Evolutionary conservation across 805 yeast species (phyloP).

Genomic region (Pichia manshurica): DNA sequence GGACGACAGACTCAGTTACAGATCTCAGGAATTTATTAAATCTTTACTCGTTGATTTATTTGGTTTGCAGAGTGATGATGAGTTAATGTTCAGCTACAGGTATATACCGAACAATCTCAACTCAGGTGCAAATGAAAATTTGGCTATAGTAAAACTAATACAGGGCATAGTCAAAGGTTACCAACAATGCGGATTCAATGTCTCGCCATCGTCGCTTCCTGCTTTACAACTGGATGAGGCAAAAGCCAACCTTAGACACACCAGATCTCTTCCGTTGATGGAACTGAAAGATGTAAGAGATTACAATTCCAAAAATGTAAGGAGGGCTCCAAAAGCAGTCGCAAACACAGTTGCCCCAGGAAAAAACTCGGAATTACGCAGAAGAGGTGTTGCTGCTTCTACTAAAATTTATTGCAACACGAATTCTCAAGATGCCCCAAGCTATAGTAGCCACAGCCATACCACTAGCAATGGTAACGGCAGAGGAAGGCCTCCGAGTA

Average conservation of each 20-base stretch:
- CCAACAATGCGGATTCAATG: conserved; percentile 20
- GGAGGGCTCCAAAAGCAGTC: not conserved
- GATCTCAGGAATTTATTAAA: conserved; percentile 16
- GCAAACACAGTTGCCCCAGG: not conserved
- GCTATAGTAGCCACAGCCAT: not conserved
- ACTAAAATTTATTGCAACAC: no score
- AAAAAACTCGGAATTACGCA: not conserved
- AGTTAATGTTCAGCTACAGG: conserved; percentile 9
- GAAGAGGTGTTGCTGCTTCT: not conserved
- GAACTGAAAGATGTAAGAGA: conserved; percentile 6
- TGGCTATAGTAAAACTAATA: conserved; percentile 16
- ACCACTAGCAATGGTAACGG: not conserved
- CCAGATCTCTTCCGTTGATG: conserved; percentile 9
- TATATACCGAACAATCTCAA: not conserved
- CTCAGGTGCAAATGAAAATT: not conserved
- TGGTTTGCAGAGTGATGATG: conserved; percentile 13
- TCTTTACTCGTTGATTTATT: conserved; percentile 16
- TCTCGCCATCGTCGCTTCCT: conserved; percentile 6
- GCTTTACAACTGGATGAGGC: not conserved
- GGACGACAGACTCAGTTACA: conserved; percentile 11
- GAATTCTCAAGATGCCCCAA: no score
- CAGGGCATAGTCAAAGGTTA: conserved; percentile 20
- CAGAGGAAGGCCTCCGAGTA: not conserved
- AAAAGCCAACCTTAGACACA: not conserved
- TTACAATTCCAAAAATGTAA: not conserved